Base-by-base conservation (phyloP, 2,329 filamentous ascomycete species). In the Beauveria brongniartii region DNA sequence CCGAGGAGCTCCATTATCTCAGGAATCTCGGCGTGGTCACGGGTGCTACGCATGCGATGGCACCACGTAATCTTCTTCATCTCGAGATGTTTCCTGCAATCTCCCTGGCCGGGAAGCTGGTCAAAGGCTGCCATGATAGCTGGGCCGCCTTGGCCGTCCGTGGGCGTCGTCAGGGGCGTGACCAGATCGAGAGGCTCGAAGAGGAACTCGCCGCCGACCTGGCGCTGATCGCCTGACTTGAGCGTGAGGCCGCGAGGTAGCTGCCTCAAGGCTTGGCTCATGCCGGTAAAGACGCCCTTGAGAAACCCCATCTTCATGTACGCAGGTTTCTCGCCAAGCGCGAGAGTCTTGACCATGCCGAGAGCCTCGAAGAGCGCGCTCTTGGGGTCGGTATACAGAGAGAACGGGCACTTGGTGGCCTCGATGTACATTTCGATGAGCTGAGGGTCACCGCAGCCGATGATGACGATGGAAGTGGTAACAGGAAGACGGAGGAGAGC, bases 191-290 rank as follows among this genome's bases (percentile, higher is more conserved):
- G 62, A 0, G 81, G 81, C 69, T 90, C 86, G 65, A 91, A 91
- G n/a, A 92, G 71, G 64, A 92, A 90, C 74, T 92, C 90, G 12
- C 89, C 90, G 26, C 90, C 89, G 3, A 90, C 85, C 73, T 91
- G 87, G 57, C 80, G 77, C 69, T 82, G 78, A 69, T 90, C 82
- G 3, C 89, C 89, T 22, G 82, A 83, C 70, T 85, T 86, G 63
- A 83, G 75, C 5, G 80, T 83, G 54, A 88, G 74, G 0, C 85
- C 86, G 8, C 70, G 76, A 18, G 79, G 79, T 1, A 87, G 73
- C 62, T 85, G 77, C 66, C 77, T 82, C 37, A 92, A 69, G 0
- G 77, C 82, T 71, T 90, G 87, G 5, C 80, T 70, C 57, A 88
- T 78, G 57, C 81, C 81, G 16, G 76, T 74, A 3, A 80, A 62